Conservation (phyloP, 495 filamentous ascomycete genomes). For the Hypoxylon cercidicola region DNA sequence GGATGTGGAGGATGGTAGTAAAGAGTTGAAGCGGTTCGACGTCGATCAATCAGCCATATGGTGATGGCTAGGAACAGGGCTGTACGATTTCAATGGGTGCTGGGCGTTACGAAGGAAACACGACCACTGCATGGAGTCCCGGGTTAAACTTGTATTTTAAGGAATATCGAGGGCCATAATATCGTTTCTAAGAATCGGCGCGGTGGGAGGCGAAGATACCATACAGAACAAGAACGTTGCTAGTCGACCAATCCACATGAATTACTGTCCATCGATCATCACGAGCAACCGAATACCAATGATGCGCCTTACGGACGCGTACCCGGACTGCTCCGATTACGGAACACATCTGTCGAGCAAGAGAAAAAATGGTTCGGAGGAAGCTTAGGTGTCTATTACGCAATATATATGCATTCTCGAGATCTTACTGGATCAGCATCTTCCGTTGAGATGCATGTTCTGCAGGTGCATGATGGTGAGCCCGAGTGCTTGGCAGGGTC, state of each 20-base stretch:
- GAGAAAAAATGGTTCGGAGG: constrained; percentile 11
- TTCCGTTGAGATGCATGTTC: constrained; percentile 27
- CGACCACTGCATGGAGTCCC: constrained; percentile 25
- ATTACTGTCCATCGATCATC: neutral
- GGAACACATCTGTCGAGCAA: constrained; percentile 26
- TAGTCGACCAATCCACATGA: constrained; percentile 9
- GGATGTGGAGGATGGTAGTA: constrained; percentile 94
- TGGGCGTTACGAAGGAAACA: constrained; percentile 24
- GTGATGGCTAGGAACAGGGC: constrained; percentile 39
- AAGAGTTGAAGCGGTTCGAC: constrained; percentile 92
- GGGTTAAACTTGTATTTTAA: constrained; percentile 9
- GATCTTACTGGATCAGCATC: constrained; percentile 20
- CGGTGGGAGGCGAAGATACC: constrained; percentile 24
- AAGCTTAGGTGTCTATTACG: constrained; percentile 32
- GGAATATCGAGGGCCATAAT: constrained; percentile 3
- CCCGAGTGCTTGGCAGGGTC: constrained; percentile 37
- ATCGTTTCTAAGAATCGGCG: constrained; percentile 4
- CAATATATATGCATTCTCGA: constrained; percentile 31
- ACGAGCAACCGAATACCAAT: neutral
- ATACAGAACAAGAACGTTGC: constrained; percentile 27
- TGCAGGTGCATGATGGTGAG: constrained; percentile 33
- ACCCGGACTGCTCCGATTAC: constrained; percentile 29
- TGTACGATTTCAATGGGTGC: constrained; percentile 1
- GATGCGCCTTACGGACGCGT: constrained; percentile 5
- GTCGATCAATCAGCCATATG: constrained; percentile 70